A percentile compares a stretch with the other conserved stretches of the same genome.
Conservation (phyloP, 306 rosid species). For the Purshia tridentata region DNA sequence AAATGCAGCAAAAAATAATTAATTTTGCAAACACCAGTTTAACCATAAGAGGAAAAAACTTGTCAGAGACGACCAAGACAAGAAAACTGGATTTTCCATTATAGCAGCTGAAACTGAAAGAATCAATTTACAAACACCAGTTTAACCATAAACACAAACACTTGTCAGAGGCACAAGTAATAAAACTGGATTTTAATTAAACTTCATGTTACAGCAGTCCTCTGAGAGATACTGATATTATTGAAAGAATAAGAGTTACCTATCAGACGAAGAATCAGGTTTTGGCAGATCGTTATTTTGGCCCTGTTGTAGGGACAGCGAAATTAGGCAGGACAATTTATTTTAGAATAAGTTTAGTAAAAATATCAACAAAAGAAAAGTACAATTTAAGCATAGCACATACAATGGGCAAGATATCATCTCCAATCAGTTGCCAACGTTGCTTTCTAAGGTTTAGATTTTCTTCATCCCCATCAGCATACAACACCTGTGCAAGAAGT, state of each 20-base stretch:
- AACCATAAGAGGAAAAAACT: background rate
- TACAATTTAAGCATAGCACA: constrained; percentile 21
- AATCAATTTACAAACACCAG: no score
- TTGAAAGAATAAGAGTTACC: constrained; percentile 41
- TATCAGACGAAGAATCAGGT: constrained; percentile 36
- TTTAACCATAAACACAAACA: no score
- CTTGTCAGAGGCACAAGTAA: background rate
- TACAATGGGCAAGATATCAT: constrained; percentile 28
- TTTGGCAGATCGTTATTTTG: constrained; percentile 39
- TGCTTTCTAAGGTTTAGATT: constrained; percentile 53
- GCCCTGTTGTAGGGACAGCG: constrained; percentile 33
- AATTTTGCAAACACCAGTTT: background rate
- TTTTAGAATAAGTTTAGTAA: background rate
- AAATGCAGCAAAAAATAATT: background rate
- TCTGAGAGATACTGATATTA: background rate
- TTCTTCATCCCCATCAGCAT: constrained; percentile 65
- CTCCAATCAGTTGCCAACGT: constrained; percentile 45
- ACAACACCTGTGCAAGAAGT: constrained; percentile 43
- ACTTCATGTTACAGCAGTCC: background rate
- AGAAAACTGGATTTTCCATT: background rate
- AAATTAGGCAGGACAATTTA: background rate
- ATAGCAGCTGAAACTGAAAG: background rate
- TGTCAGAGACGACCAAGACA: background rate
- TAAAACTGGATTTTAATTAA: background rate
- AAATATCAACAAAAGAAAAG: constrained; percentile 6